phyloP scores from a whole-genome alignment of 208 protist genomes.

The Trichomonas gallinae region DNA sequence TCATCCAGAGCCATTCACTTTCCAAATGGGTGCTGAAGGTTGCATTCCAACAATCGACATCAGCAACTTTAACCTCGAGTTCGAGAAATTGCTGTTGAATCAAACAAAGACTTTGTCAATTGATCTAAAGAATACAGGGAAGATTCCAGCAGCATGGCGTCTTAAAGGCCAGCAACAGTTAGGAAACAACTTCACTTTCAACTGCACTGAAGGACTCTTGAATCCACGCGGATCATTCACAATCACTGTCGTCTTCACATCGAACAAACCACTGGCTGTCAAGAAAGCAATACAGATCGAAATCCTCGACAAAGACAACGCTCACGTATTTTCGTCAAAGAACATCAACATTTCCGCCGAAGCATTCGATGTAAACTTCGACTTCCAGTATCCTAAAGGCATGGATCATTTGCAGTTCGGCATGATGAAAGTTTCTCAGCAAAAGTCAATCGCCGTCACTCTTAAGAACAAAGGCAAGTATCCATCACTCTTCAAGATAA shows the following conservation, averaged over 20 bases:
- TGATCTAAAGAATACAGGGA: background rate
- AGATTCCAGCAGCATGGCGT: background rate
- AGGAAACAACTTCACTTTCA: background rate
- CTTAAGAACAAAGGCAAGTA: constrained; percentile 6
- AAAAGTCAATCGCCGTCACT: background rate
- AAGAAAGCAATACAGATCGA: background rate
- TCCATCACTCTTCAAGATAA: background rate
- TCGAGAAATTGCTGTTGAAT: background rate
- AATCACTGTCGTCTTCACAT: background rate
- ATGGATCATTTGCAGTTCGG: background rate
- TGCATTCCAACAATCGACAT: background rate
- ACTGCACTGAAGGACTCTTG: background rate
- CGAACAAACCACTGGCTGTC: background rate
- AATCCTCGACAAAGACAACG: background rate
- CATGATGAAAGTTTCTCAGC: background rate
- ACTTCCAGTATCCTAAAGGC: background rate
- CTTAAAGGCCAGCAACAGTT: background rate
- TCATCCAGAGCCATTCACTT: background rate
- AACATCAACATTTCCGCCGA: background rate
- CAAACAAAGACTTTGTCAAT: background rate
- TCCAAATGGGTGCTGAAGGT: background rate
- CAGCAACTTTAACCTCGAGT: background rate
- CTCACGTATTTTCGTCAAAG: background rate
- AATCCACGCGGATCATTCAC: background rate
- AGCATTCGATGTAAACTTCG: constrained; percentile 4